Base-by-base conservation (phyloP, 495 filamentous ascomycete genomes). In the Aspergillus mulundensis region DNA sequence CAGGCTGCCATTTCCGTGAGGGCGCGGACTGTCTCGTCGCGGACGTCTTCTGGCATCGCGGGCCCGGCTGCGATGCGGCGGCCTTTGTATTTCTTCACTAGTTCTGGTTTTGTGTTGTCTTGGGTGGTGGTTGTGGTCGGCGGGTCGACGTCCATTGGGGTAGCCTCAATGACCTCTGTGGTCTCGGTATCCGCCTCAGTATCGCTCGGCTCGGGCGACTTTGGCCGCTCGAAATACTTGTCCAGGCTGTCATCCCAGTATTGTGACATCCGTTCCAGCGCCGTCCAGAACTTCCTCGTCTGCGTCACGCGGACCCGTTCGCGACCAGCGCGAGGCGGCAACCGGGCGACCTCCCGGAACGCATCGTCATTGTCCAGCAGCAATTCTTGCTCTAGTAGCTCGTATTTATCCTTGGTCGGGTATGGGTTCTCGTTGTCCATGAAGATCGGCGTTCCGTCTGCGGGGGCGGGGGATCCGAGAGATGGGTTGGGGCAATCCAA, bases 1-100 rank as follows among this genome's bases (percentile, higher is more conserved):
- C 89, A 95, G 7, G 85, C 80, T 0, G 87, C 81, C 41, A 89
- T 81, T 71, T 95, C 92, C 28, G 94, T 69, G 56, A 96, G 88
- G 14, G 83, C 78, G 8, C 82, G 76, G 28, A 95, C 68, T 14
- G 86, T 78, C 30, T 87, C 84, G 36, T 88, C 81, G 24, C 90
- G 88, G 59, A 83, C 82, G 41, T 87, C 84, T 18, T 85, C 73
- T 3, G 91, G 91, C 84, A 95, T 91, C 54, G 88, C 82, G 10
- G 72, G 60, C 18, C 90, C 89, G 16, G 82, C 70, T 7, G 77
- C 79, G 6, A 79, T 78, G 25, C 89, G 86, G 16, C 81, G 78
- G 18, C 79, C 79, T 10, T 70, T 78, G 57, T 82, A 82, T 61
- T 56, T 65, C 0, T 23, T 36, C 16, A 72, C 67, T 11, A 55